Conservation (phyloP, 768 basidiomycete species). For the Termitomyces sp. region DNA sequence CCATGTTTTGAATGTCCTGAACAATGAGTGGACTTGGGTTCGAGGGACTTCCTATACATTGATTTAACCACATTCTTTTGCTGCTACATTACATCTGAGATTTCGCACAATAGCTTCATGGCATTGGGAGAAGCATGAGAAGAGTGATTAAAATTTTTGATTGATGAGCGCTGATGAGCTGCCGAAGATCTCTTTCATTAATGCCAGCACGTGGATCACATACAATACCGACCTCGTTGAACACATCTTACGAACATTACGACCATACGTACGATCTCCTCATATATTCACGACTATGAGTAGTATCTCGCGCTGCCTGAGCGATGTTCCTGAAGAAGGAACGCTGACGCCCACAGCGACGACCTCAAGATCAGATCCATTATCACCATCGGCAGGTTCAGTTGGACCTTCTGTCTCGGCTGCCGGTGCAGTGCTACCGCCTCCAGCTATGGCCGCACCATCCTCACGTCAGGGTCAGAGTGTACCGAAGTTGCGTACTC, state of each 20-base stretch:
- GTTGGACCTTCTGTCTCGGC: slow-evolving; percentile 3
- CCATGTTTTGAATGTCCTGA: neutral
- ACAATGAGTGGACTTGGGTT: neutral
- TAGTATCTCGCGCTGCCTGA: slow-evolving; percentile 22
- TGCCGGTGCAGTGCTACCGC: slow-evolving; percentile 12
- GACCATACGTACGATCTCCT: neutral
- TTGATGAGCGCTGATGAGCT: too few species aligned
- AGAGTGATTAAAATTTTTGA: too few species aligned
- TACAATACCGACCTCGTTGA: neutral
- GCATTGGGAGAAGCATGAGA: too few species aligned
- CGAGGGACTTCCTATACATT: neutral
- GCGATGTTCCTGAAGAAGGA: slow-evolving; percentile 33
- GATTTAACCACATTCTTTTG: neutral
- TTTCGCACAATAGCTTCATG: too few species aligned
- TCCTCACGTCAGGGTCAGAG: slow-evolving; percentile 11
- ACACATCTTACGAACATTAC: neutral
- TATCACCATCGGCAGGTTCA: neutral
- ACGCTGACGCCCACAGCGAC: slow-evolving; percentile 15
- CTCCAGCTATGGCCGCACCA: slow-evolving; percentile 12
- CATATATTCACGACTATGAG: slow-evolving; percentile 20
- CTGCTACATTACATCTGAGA: neutral
- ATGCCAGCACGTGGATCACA: slow-evolving; percentile 2
- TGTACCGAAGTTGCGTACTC: slow-evolving; percentile 17
- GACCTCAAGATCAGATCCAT: slow-evolving; percentile 11
- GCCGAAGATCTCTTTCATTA: slow-evolving; percentile 4